phyloP scores from a whole-genome alignment of 2,329 filamentous ascomycete species.

The Sporothrix pseudoabietina region DNA sequence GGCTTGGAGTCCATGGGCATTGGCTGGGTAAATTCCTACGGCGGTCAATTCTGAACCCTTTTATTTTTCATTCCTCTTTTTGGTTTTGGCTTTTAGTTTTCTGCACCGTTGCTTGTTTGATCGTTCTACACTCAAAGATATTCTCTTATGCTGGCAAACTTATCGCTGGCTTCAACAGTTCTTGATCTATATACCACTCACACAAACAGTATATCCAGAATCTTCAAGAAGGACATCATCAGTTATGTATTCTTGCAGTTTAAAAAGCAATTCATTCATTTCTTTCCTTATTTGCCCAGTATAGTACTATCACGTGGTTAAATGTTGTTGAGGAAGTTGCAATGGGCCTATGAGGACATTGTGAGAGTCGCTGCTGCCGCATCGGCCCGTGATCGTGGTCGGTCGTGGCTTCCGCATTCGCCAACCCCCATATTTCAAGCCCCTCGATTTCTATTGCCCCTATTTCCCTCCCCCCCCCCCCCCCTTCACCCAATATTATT shows the following conservation, averaged over 20 bases:
- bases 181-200: background rate
- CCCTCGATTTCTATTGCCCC: background rate
- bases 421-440: background rate
- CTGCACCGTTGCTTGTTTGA: too few relatives aligned
- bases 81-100: background rate
- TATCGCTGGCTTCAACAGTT: background rate
- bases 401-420: slow-evolving; percentile 18
- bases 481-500: background rate
- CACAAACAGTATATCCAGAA: background rate
- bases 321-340: slow-evolving; percentile 11
- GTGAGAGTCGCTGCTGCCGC: slow-evolving; percentile 3
- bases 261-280: background rate
- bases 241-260: background rate
- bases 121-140: background rate
- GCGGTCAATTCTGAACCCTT: slow-evolving; percentile 10
- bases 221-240: background rate
- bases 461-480: background rate
- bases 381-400: background rate
- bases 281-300: background rate
- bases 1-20: slow-evolving; percentile 17
- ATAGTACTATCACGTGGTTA: slow-evolving; percentile 2
- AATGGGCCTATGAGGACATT: background rate
- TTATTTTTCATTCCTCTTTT: background rate
- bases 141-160: background rate
- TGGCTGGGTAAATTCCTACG: background rate